Percentiles rank a stretch among this genome's conserved stretches.
These are phyloP conservation scores for Colletotrichum sp. DNA, from an alignment of 2,329 filamentous ascomycete species.

Conservation along the genomic window DNA sequence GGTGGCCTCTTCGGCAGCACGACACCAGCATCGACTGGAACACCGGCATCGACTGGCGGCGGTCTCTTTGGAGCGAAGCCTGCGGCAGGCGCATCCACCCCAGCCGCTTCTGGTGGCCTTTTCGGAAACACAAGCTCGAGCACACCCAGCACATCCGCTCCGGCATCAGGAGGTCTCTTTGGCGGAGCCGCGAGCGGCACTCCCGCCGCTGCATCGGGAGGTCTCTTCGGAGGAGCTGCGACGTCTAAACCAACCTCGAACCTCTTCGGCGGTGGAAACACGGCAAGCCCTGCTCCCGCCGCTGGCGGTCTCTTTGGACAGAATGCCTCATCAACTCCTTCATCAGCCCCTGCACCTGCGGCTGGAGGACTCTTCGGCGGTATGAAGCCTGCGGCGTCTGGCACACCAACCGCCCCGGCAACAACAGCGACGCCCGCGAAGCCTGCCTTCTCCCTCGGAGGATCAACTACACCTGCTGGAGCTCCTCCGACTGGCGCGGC, in stretches of 20 bases:
- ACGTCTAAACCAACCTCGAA: slow-evolving; percentile 28
- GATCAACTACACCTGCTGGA: slow-evolving; percentile 61
- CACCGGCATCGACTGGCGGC: slow-evolving; percentile 17
- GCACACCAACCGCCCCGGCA: slow-evolving; percentile 10
- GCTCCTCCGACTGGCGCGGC: slow-evolving; percentile 49
- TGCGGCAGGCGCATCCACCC: slow-evolving; percentile 10
- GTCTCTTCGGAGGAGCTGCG: slow-evolving; percentile 23
- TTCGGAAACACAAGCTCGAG: slow-evolving; percentile 10
- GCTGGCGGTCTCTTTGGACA: slow-evolving; percentile 32
- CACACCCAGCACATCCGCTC: slow-evolving; percentile 21
- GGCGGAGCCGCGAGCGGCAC: slow-evolving; percentile 5
- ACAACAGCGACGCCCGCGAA: slow-evolving; percentile 49
- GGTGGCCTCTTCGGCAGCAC: slow-evolving; percentile 28
- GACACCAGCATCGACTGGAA: slow-evolving; percentile 26
- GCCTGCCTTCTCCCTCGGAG: slow-evolving; percentile 48
- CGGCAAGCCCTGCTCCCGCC: slow-evolving; percentile 26
- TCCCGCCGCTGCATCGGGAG: slow-evolving; percentile 14
- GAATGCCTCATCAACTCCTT: slow-evolving; percentile 23
- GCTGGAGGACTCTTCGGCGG: slow-evolving; percentile 14
- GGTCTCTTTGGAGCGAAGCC: slow-evolving; percentile 34
- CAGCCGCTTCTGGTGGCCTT: slow-evolving; percentile 6
- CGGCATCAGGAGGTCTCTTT: slow-evolving; percentile 23
- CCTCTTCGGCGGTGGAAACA: slow-evolving; percentile 25
- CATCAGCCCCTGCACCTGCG: slow-evolving; percentile 25
- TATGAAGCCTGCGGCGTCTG: slow-evolving; percentile 6